Conservation (phyloP, 805 yeast genomes). For the Zygoascus flipseniorum region DNA sequence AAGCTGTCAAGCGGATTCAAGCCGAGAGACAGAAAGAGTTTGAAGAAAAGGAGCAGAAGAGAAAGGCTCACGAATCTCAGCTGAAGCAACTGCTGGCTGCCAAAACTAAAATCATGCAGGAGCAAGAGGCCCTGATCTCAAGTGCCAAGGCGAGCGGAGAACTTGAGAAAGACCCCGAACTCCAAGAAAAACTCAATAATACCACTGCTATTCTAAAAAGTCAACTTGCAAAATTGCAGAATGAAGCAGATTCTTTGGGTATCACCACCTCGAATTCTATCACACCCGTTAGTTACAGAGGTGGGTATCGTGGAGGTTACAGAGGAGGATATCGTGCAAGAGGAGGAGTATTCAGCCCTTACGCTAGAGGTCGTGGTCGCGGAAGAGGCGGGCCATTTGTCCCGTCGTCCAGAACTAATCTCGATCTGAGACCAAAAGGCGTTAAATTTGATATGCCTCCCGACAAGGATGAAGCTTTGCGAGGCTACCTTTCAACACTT, state of each 20-base stretch:
- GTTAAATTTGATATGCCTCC: conserved; percentile 28
- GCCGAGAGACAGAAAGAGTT: conserved; percentile 34
- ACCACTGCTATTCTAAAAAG: conserved; percentile 23
- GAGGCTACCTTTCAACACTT: conserved; percentile 20
- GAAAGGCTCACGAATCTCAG: conserved; percentile 27
- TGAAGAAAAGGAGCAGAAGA: conserved; percentile 32
- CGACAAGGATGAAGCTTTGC: conserved; percentile 27
- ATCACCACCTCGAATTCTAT: conserved; percentile 7
- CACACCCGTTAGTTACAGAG: background rate
- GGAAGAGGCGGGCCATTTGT: conserved; percentile 17
- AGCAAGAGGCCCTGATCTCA: conserved; percentile 30
- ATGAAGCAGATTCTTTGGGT: conserved; percentile 28
- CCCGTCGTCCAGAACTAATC: conserved; percentile 20
- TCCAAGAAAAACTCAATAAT: conserved; percentile 13
- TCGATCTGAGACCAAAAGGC: conserved; percentile 33
- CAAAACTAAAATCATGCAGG: conserved; percentile 26
- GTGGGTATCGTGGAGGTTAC: conserved; percentile 6
- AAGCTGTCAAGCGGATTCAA: conserved; percentile 31
- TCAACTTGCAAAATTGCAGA: conserved; percentile 28
- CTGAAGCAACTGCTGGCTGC: conserved; percentile 27
- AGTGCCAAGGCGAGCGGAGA: conserved; percentile 19
- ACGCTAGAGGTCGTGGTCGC: conserved; percentile 20
- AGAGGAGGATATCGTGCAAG: conserved; percentile 19
- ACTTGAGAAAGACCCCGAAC: conserved; percentile 11
- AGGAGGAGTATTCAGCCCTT: conserved; percentile 17